Evolutionary conservation across 2,329 filamentous ascomycete species (phyloP), one percentile per base, ranked within the genome.

Genomic region (Aspergillus sp.): DNA sequence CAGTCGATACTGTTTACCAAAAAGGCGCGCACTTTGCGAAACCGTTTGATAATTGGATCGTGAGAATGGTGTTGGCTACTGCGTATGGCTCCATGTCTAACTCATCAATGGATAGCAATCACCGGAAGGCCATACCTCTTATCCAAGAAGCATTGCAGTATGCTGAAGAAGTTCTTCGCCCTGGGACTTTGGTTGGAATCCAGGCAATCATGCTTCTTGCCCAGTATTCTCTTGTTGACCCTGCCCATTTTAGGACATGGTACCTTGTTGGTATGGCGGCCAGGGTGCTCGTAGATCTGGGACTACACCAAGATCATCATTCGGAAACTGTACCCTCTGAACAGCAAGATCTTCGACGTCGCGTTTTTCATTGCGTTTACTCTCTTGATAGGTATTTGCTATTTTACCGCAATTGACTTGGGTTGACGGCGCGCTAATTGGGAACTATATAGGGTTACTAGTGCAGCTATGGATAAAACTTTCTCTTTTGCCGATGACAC

Each of bases 401-500:
- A 20, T 45, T 17, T 24, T 3, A 15, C 44, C 24, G 5, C 34
- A 5, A 17, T 5, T n/a, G n/a, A 48, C 19, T 17, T 34, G 17
- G 33, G 13, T n/a, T 24, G 40, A 13, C 6, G 17, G 13, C 13
- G 22, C 30, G 19, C 50, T 57, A 53, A 27, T 20, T 42, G 12
- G 45, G 20, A 5, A 12, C 15, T n/a, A 6, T 24, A 8, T 62
- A 92, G 91, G 68, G 87, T 90, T 11, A 93, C 96, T 46, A 96
- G 92, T 65, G 89, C 96, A 79, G 90, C 93, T 4, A 87, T 96
- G 64, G 90, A 90, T 11, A 83, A 91, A 34, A 88, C 92, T 0
- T 97, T 97, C 72, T 96, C 93, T 0, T 97, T 98, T 70, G 93
- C 91, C 0, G 93, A 98, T 70, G 91, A 93, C 56, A 89, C 93